Evolutionary conservation across 2,329 filamentous ascomycete genomes (phyloP).

Genomic region (Colletotrichum shisoi): DNA sequence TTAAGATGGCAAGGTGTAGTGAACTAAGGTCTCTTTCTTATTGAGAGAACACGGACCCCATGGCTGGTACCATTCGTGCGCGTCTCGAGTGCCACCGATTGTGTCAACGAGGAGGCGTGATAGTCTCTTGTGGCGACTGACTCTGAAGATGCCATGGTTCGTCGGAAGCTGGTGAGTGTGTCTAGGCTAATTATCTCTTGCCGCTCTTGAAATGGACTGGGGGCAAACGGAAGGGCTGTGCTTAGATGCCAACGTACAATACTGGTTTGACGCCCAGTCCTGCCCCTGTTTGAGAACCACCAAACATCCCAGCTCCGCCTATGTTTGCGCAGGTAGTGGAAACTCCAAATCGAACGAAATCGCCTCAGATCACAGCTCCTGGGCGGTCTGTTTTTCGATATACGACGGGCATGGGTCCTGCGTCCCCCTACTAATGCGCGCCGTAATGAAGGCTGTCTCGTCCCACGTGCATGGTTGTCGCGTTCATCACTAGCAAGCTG

Average conservation of each 20-base stretch:
- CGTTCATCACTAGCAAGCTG: not conserved
- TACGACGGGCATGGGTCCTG: not conserved
- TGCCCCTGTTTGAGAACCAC: not conserved
- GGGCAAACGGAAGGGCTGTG: not conserved
- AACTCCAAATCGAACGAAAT: not conserved
- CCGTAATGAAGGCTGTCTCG: not conserved
- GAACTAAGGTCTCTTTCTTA: no score
- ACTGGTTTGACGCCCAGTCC: not conserved
- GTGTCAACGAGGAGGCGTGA: no score
- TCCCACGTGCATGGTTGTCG: not conserved
- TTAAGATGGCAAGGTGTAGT: not conserved
- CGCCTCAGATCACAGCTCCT: not conserved
- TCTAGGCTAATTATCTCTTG: not conserved
- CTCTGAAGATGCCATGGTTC: not conserved
- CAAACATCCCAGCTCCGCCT: not conserved
- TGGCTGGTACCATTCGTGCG: not conserved
- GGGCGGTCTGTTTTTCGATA: not conserved
- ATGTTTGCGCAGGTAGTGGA: not conserved
- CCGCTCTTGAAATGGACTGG: not conserved
- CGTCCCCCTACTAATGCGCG: not conserved
- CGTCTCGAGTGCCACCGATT: not conserved
- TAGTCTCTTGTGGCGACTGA: no score
- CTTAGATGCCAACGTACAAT: no score
- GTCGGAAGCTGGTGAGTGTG: not conserved
- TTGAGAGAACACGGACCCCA: not conserved